Base-by-base conservation (phyloP, 345 rosid genomes). In the Salix exigua region DNA sequence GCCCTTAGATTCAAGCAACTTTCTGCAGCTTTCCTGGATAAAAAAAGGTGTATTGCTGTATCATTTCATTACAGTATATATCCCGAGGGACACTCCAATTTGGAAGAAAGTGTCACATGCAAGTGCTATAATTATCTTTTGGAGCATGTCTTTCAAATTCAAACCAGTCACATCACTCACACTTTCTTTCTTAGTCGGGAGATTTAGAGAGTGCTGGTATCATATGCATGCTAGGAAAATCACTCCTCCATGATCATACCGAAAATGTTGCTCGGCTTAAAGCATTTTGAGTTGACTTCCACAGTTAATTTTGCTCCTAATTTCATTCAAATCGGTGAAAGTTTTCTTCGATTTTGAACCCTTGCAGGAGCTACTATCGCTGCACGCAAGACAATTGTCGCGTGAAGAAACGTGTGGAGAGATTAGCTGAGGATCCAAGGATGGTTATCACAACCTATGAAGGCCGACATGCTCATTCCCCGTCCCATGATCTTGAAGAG, bases 381-480 rank as follows among this genome's bases (percentile, higher is more conserved):
- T 96, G 99, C 67, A 96, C 99, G 23, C 91, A 96, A 79, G 98
- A 94, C 65, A 96, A 86, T 50, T 96, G 99, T 81, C 83, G 91
- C 6, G 99, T 96, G 62, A 96, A 96, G 92, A 96, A 96, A 83
- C 83, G 99, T 37, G 99, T 96, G 70, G 99, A 96, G 84, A 88
- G 99, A 88, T 83, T 96, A 83, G 98, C 98, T 0, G 99, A 96
- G 78, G 99, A 96, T 79, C 98, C 98, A 62, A 87, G 98, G 82
- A 96, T 96, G 99, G 99, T 96, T 50, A 96, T 96, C 60, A 96
- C 99, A 51, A 93, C 99, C 35, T 96, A 96, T 68, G 99, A 96
- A 83, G 99, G 99, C 40, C 86, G 99, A 70, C 99, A 96, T 40
- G 88, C 74, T 63, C 99, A 96, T 78, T 90, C 95, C 8, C 99